A percentile compares a stretch with the other conserved stretches of the same genome.
Conservation (phyloP, 2,329 filamentous ascomycete genomes). For the Cercospora citrullina region DNA sequence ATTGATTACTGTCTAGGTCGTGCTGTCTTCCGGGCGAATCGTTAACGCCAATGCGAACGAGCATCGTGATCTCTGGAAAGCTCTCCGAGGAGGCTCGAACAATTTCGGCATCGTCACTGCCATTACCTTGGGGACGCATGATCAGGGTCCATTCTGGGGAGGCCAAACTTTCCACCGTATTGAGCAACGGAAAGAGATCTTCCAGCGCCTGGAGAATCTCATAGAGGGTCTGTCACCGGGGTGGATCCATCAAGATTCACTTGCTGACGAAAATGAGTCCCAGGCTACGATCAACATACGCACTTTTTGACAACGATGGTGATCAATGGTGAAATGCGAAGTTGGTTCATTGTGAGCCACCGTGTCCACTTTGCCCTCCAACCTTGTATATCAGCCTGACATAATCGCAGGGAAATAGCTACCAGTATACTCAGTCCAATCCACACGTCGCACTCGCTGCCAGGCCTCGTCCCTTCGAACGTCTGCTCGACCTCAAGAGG, state of each 20-base stretch:
- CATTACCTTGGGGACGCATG: constrained; percentile 19
- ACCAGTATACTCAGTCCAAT: not conserved
- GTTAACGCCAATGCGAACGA: constrained; percentile 29
- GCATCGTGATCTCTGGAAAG: constrained; percentile 25
- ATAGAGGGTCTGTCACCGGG: not conserved
- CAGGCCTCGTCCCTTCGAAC: not conserved
- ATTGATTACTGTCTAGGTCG: constrained; percentile 22
- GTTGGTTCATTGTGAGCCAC: not conserved
- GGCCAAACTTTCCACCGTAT: constrained; percentile 18
- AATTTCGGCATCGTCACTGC: constrained; percentile 31
- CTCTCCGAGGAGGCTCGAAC: constrained; percentile 26
- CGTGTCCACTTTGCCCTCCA: not conserved
- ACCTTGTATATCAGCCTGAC: not conserved
- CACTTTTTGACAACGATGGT: not conserved
- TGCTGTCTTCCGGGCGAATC: constrained; percentile 28
- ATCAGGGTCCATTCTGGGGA: constrained; percentile 25
- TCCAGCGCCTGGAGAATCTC: not conserved
- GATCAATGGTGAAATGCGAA: not conserved
- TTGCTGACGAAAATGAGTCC: not conserved
- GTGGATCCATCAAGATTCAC: not conserved
- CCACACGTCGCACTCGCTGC: not conserved
- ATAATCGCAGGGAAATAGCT: not conserved
- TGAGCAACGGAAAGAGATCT: not conserved
- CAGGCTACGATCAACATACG: not conserved
- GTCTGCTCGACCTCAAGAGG: not conserved